A percentile compares a stretch with the other conserved stretches of the same genome.
Conservation (phyloP, 495 filamentous ascomycete species). For the Annulohypoxylon bovei region DNA sequence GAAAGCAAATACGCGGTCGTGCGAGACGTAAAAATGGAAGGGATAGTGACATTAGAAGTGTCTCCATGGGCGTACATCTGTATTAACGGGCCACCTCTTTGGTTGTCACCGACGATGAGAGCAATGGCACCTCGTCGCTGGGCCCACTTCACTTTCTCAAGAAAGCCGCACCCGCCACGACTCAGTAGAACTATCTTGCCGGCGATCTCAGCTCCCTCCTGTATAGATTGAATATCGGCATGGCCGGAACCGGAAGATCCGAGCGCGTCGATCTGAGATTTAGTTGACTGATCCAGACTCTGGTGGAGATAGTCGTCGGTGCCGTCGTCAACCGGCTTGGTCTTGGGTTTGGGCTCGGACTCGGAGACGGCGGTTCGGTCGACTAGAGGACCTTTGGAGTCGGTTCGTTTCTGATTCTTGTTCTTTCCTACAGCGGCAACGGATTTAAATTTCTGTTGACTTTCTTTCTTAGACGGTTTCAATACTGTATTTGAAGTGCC, state of each 20-base stretch:
- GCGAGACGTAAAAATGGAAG: constrained; percentile 91
- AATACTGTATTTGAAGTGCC: constrained; percentile 50
- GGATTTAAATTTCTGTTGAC: constrained; percentile 47
- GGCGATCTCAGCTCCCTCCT: constrained; percentile 92
- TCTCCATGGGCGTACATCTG: constrained; percentile 98
- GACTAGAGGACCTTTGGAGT: constrained; percentile 37
- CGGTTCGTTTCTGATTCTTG: constrained; percentile 42
- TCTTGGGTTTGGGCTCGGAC: constrained; percentile 34
- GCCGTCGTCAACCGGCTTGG: constrained; percentile 70
- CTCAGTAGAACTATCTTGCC: constrained; percentile 92
- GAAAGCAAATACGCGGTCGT: constrained; percentile 95
- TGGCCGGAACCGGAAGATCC: constrained; percentile 64
- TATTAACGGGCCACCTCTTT: constrained; percentile 83
- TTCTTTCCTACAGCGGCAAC: constrained; percentile 43
- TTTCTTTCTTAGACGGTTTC: constrained; percentile 42
- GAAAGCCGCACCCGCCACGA: constrained; percentile 92
- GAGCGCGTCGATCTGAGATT: constrained; percentile 42
- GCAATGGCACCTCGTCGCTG: constrained; percentile 89
- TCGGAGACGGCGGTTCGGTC: constrained; percentile 38
- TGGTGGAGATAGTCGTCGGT: constrained; percentile 93
- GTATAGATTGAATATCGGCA: constrained; percentile 93
- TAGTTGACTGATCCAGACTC: constrained; percentile 56
- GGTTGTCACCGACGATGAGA: constrained; percentile 93
- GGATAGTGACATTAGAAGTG: constrained; percentile 93
- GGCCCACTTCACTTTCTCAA: constrained; percentile 97